Conservation (phyloP, 2,329 filamentous ascomycete genomes). For the Teratosphaeria pseudoeucalypti region DNA sequence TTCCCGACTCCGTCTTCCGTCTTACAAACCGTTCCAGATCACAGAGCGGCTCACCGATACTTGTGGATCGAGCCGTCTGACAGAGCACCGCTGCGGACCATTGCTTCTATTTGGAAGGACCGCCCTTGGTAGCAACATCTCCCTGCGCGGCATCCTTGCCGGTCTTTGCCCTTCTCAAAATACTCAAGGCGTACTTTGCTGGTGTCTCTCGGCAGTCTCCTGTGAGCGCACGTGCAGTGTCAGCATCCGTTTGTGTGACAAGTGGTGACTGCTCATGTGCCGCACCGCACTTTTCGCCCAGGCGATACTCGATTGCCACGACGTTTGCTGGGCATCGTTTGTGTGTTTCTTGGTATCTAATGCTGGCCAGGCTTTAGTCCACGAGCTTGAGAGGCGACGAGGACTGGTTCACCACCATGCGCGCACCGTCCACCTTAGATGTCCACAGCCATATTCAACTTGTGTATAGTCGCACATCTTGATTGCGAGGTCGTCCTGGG, state of each 20-base stretch:
- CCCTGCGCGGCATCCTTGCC: neutral
- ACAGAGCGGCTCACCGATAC: neutral
- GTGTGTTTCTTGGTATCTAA: conserved; percentile 44
- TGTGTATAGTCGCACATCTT: conserved; percentile 49
- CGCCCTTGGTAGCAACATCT: neutral
- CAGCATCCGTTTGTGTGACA: neutral
- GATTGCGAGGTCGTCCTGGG: neutral
- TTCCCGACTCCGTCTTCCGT: neutral
- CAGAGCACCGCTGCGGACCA: neutral
- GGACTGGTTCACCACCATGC: conserved; percentile 39
- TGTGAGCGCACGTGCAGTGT: neutral
- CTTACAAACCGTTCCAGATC: neutral
- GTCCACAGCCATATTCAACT: conserved; percentile 47
- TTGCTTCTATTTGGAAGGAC: neutral
- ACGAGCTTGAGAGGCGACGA: neutral
- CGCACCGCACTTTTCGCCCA: conserved; percentile 39
- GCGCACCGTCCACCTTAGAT: conserved; percentile 45
- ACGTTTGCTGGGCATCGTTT: conserved; percentile 46
- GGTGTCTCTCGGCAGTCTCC: neutral
- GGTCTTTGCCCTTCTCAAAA: neutral
- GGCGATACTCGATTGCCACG: conserved; percentile 42
- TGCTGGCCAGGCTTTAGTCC: conserved; percentile 12
- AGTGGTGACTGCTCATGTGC: neutral
- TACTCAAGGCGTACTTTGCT: neutral
- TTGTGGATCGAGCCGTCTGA: neutral